Evolutionary conservation across 1,284 basidiomycete genomes (phyloP), one percentile per base, ranked within the genome.

Genomic region (Uromyces viciae-fabae): DNA sequence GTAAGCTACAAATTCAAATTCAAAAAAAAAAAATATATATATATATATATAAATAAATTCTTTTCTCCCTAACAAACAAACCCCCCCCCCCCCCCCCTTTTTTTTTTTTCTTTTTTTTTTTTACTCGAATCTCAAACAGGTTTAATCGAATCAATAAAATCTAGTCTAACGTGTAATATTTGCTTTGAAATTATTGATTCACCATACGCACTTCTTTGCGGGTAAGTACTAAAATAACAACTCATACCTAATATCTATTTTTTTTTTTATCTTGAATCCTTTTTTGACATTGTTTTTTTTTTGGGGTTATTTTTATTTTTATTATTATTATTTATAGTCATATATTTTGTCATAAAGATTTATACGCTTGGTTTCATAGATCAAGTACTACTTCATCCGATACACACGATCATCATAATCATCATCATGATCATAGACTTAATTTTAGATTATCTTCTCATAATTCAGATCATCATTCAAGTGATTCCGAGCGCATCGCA

Each of bases 311-410:
- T n/a, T n/a, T n/a, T n/a, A n/a, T n/a, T n/a, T n/a, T n/a, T n/a
- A n/a, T n/a, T n/a, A n/a, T n/a, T n/a, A n/a, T 22, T 9, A 42
- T 49, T 9, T 76, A 71, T 54, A 82, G 82, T 42, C 82, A 83
- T 64, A 81, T 81, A 22, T 83, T 83, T 64, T 83, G 82, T 54
- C 82, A 82, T 62, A 77, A 82, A 60, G 82, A 82, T 68, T 54
- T 83, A 5, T 83, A 81, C 74, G 82, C 82, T 46, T 83, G 82
- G 82, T 83, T 83, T 60, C 82, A 83, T 52, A 58, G 81, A 42
- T 36, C 42, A 11, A 62, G 62, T 64, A 64, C 66, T 28, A 19
- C 54, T 22, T 72, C 68, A 15, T 56, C 54, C 31, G 60, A 76
- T 68, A 19, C 8, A 28, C 36, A 49, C 14, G 60, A 76, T 4